Evolutionary conservation across 345 rosid genomes (phyloP), one percentile per base, ranked within the genome.

Genomic region (Dipteronia sinensis): DNA sequence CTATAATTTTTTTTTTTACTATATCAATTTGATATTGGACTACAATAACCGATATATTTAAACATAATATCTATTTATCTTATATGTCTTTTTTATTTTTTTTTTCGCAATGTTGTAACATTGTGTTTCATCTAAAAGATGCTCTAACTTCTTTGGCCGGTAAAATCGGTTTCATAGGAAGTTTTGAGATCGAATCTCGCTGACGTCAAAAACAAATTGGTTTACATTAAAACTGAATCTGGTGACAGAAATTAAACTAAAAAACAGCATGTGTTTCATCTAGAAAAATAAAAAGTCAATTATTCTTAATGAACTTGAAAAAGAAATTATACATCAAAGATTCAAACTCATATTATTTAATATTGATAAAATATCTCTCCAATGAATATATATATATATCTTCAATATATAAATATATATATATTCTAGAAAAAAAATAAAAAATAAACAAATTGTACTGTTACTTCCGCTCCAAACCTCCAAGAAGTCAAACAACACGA

Each of bases 401-500:
- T 13, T 49, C 55, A 49, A 49, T 13, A 49, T 13, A 2, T 42
- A 2, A 7, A 7, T 42, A 42, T 7, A 8, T 11, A 13, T 2
- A 15, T 4, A 9, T 3, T 17, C 8, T 49, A 10, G 42, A 19
- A 9, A 29, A 42, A 2, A 3, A 31, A 34, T 34, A 34, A 34
- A 0, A 42, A 73, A 12, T 12, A 27, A 23, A 12, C 64, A 13
- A 11, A 38, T n/a, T 13, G 4, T 25, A 6, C 12, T 9, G 58
- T 77, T 69, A 29, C 84, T 59, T 69, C 76, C 65, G 4, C 79
- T 62, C 78, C 82, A 75, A 72, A 65, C 4, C 79, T 62, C 78
- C 82, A 75, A 72, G 68, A 79, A 81, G 85, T 87, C 83, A 80
- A 84, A 71, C 67, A 31, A 34, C 74, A 16, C 40, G 23, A 72